Evolutionary conservation across 352 stramenopile genomes (phyloP), one percentile per base, ranked within the genome.

Genomic region (Lagenidium giganteum): DNA sequence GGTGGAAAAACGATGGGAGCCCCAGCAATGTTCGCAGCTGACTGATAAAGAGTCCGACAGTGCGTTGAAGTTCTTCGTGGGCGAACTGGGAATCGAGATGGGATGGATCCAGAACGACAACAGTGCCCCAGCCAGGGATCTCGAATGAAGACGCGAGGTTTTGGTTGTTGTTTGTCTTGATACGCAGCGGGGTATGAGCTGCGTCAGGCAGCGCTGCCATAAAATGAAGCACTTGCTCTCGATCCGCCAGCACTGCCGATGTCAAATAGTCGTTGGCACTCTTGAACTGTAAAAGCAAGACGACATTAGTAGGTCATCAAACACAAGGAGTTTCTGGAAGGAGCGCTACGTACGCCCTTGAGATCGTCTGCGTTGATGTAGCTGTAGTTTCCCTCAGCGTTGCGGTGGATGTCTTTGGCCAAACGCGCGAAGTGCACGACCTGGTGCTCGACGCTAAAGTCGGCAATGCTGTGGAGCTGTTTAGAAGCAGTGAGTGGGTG

Each of bases 191-290:
- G 14, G 71, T 40, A 42, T 90, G 75, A 3, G 39, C 38, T 23
- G 48, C 28, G 22, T 65, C 54, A 0, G 80, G 80, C 17, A 92
- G 42, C 8, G 71, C 74, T 11, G 70, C 80, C 69, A 88, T 86
- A 25, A 92, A 89, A 38, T 87, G 74, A 7, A 92, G 50, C 44
- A 88, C 64, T 30, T 87, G 74, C 54, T 92, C 80, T 24, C 76
- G 49, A 47, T 92, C 80, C 1, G 66, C 63, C 21, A 89, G 56
- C 37, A 92, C 70, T 0, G 74, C 80, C 3, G 72, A 62, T 8
- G 67, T 69, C 9, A 87, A 44, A 30, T 81, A 89, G 36, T 89
- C 72, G 41, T 92, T 92, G 17, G 64, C 62, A 34, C 70, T 86
- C 29, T 89, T 89, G 33, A 91, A 91, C 78, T 90, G 50, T 5